These are phyloP conservation scores for Scheffersomyces amazonensis DNA, from an alignment of 805 yeast genomes.

Conservation along the genomic window DNA sequence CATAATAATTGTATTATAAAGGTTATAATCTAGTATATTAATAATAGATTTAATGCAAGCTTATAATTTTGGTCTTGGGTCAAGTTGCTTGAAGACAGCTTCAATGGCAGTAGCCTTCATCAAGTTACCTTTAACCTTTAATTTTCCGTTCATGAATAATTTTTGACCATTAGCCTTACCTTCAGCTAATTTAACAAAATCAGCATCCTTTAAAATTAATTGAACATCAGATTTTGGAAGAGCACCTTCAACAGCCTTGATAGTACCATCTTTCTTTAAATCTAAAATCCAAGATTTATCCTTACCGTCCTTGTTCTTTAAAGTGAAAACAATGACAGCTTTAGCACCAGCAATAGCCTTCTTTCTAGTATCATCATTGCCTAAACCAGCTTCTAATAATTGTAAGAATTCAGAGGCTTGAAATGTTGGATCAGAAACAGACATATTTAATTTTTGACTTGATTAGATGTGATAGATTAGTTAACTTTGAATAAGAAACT, in stretches of 20 bases:
- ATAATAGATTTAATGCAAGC: no score
- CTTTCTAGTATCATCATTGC: constrained; percentile 30
- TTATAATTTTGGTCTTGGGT: constrained; percentile 44
- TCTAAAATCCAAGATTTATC: constrained; percentile 66
- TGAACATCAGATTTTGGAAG: constrained; percentile 60
- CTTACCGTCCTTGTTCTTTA: constrained; percentile 60
- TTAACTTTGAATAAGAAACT: no score
- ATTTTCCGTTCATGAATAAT: constrained; percentile 78
- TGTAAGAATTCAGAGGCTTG: constrained; percentile 42
- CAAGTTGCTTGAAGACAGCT: constrained; percentile 54
- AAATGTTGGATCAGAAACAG: constrained; percentile 36
- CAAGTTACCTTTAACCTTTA: constrained; percentile 86
- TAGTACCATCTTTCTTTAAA: constrained; percentile 55
- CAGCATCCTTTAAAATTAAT: constrained; percentile 62
- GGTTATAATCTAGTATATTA: no score
- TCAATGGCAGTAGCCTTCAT: constrained; percentile 85
- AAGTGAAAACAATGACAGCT: constrained; percentile 62
- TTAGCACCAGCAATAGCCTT: constrained; percentile 49
- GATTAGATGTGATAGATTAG: no score
- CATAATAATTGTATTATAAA: no score
- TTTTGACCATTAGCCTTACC: constrained; percentile 86
- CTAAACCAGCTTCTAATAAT: constrained; percentile 36
- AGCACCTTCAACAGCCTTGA: constrained; percentile 39
- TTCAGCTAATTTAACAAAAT: constrained; percentile 65
- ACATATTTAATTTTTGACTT: no score